Conservation (phyloP, 2,329 filamentous ascomycete species). For the Venturia carpophila region DNA sequence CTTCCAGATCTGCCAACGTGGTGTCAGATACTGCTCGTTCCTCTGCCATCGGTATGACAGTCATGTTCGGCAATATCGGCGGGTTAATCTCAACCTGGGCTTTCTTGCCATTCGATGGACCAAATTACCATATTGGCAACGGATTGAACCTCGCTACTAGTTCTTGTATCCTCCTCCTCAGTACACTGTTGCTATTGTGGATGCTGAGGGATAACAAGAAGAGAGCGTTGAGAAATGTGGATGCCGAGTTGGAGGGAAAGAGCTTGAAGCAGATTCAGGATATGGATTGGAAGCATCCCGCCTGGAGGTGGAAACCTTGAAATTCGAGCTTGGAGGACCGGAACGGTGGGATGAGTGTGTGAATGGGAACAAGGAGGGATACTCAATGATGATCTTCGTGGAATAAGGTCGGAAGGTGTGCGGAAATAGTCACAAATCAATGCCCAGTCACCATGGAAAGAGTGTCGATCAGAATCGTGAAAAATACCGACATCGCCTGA, state of each 20-base stretch:
- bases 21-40: slow-evolving; percentile 59
- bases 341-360: not conserved
- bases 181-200: slow-evolving; percentile 47
- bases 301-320: slow-evolving; percentile 18
- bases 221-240: slow-evolving; percentile 47
- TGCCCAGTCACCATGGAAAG: too few species aligned
- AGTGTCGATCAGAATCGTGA: too few species aligned
- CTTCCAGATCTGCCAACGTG: slow-evolving; percentile 52
- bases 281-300: slow-evolving; percentile 28
- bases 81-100: slow-evolving; percentile 59
- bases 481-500: too few species aligned
- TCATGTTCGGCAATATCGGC: slow-evolving; percentile 57
- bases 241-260: slow-evolving; percentile 49
- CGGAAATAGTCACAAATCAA: too few species aligned
- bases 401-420: too few species aligned
- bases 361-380: not conserved
- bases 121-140: slow-evolving; percentile 63
- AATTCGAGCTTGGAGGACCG: not conserved
- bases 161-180: slow-evolving; percentile 47
- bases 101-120: slow-evolving; percentile 55
- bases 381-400: not conserved
- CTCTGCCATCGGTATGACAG: slow-evolving; percentile 18
- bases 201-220: slow-evolving; percentile 56
- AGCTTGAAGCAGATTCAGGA: slow-evolving; percentile 42
- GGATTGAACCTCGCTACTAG: slow-evolving; percentile 59